Conservation (phyloP, 2,329 filamentous ascomycete genomes). For the Macroventuria anomochaeta region DNA sequence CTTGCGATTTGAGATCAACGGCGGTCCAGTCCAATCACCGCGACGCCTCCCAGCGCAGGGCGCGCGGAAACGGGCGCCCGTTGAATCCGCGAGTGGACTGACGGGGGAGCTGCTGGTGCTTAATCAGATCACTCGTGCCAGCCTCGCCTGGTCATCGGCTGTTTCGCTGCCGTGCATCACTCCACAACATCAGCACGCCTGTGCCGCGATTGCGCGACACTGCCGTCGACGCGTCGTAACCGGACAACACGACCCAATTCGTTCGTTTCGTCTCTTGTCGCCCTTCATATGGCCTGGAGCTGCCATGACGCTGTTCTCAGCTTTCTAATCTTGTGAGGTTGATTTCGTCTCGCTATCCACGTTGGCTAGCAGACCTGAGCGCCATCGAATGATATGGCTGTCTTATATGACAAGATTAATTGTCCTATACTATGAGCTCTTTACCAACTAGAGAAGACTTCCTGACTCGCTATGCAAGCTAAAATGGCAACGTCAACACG, state of each 20-base stretch:
- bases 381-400: too few species aligned
- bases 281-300: background rate
- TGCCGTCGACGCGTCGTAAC: background rate
- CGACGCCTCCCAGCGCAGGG: background rate
- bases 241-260: background rate
- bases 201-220: background rate
- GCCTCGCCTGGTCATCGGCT: slow-evolving; percentile 5
- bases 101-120: slow-evolving; percentile 15
- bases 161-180: slow-evolving; percentile 6
- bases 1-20: background rate
- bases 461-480: too few species aligned
- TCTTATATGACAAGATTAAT: too few species aligned
- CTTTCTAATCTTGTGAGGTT: background rate
- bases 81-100: slow-evolving; percentile 19
- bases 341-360: background rate
- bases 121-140: slow-evolving; percentile 21
- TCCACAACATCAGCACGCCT: slow-evolving; percentile 1
- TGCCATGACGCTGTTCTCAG: too few species aligned
- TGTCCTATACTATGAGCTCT: too few species aligned
- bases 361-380: background rate
- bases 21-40: slow-evolving; percentile 8
- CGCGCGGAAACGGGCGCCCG: slow-evolving; percentile 8
- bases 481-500: too few species aligned
- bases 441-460: too few species aligned
- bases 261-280: background rate